A percentile compares a stretch with the other conserved stretches of the same genome.
Conservation (phyloP, 1,139 yeast genomes). For the Debaryomyces sp. region DNA sequence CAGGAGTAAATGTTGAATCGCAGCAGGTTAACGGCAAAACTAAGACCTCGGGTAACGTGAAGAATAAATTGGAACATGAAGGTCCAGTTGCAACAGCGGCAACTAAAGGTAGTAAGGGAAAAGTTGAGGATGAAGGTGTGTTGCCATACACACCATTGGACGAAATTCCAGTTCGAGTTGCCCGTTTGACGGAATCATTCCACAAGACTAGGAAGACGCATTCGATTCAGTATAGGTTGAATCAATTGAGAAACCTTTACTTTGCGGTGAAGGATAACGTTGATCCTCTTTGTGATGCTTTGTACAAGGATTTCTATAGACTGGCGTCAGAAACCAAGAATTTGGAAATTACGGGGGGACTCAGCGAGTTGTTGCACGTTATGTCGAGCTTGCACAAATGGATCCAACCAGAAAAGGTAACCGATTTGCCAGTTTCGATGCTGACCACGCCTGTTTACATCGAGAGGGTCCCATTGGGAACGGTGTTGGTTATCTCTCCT, state of each 20-base stretch:
- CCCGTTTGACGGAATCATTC: slow-evolving; percentile 45
- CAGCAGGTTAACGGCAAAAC: neutral
- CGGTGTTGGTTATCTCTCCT: slow-evolving; percentile 76
- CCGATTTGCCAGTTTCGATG: slow-evolving; percentile 49
- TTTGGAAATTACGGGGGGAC: slow-evolving; percentile 55
- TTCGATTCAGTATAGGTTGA: slow-evolving; percentile 58
- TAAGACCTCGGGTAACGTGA: neutral
- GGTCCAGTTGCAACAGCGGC: neutral
- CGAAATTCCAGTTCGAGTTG: slow-evolving; percentile 53
- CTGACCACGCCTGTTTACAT: slow-evolving; percentile 51
- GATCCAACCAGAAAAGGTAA: slow-evolving; percentile 56
- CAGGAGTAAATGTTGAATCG: neutral
- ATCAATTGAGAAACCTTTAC: slow-evolving; percentile 69
- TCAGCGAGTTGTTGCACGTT: slow-evolving; percentile 61
- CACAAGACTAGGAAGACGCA: slow-evolving; percentile 51
- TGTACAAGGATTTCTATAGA: slow-evolving; percentile 68
- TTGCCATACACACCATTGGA: slow-evolving; percentile 50
- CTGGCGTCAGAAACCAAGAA: slow-evolving; percentile 60
- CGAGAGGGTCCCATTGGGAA: slow-evolving; percentile 75
- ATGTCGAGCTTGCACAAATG: slow-evolving; percentile 64
- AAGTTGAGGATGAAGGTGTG: neutral
- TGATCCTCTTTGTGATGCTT: slow-evolving; percentile 57
- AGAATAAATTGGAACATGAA: neutral
- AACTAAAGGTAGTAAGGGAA: neutral
- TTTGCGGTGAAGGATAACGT: slow-evolving; percentile 65